Evolutionary conservation across 2,329 filamentous ascomycete genomes (phyloP), one percentile per base, ranked within the genome.

Genomic region (Setomelanomma holmii): DNA sequence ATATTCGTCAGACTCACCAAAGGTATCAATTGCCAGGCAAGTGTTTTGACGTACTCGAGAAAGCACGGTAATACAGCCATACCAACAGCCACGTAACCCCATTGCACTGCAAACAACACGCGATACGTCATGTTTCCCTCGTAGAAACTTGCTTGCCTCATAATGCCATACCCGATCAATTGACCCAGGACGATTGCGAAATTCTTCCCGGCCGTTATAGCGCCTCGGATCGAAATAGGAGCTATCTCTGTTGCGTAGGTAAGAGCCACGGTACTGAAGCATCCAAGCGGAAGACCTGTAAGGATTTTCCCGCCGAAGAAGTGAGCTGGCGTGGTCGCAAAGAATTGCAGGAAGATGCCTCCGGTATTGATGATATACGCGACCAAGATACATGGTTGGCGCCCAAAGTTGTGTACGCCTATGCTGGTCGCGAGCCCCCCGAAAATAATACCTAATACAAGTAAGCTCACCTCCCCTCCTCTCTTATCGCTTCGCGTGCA

Each of bases 101-200:
- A 74, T 46, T 74, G 69, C 1, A 66, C 66, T 3, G 69, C 68
- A 45, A 72, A 73, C 5, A 73, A 48, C 2, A 69, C 41, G 19
- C 40, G 59, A 51, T 73, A 74, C 8, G 53, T 43, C 36, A 53
- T 40, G 17, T 43, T 40, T 11, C 60, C 68, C 1, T 44, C 49
- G 33, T 67, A 69, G 42, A 61, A 65, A 34, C 51, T 62, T 14
- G 66, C 51, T 55, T 69, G 40, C 16, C 60, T 39, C 48, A 53
- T 41, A 3, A 61, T 56, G 12, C 53, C 53, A 39, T 48, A 61
- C 11, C 55, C 56, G 30, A 61, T 49, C 5, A 63, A 27, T 35
- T 63, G 60, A 1, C 60, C 58, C 8, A 63, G 33, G 1, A 55
- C 60, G 34, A 63, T 61, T 7, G 43, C 54, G 10, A 61, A 56